Percentiles rank a stretch among this genome's conserved stretches.
phyloP scores from a whole-genome alignment of 306 rosid species.

The Cercis canadensis region DNA sequence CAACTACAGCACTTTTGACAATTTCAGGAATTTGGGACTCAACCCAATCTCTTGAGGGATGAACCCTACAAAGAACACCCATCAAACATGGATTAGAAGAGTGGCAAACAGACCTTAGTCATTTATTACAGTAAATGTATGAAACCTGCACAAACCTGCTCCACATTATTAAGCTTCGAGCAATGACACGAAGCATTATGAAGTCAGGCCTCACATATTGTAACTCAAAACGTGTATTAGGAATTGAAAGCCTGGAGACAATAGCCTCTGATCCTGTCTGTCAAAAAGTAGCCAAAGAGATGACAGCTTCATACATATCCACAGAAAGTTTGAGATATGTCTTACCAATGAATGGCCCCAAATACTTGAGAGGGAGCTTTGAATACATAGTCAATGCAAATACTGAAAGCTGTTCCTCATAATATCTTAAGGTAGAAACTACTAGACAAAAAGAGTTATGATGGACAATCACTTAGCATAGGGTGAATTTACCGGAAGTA shows the following conservation, averaged over 20 bases:
- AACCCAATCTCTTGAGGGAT: conserved; percentile 92
- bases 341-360: conserved; percentile 18
- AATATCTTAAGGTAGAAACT: conserved; percentile 22
- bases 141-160: conserved; percentile 68
- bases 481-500: conserved; percentile 42
- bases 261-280: conserved; percentile 93
- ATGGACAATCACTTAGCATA: conserved; percentile 33
- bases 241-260: conserved; percentile 84
- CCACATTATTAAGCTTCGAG: conserved; percentile 96
- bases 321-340: conserved; percentile 29
- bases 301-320: conserved; percentile 24
- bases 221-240: conserved; percentile 81
- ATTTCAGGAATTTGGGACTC: conserved; percentile 90
- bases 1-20: conserved; percentile 64
- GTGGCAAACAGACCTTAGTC: conserved; percentile 36
- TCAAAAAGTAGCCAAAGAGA: conserved; percentile 44
- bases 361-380: background rate
- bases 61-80: conserved; percentile 60
- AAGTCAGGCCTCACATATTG: conserved; percentile 99
- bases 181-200: conserved; percentile 95
- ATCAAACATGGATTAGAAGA: conserved; percentile 39
- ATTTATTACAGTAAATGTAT: conserved; percentile 30
- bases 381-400: conserved; percentile 27
- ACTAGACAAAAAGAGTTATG: conserved; percentile 27
- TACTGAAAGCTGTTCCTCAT: conserved; percentile 18